Conservation (phyloP, 1,284 basidiomycete species). For the Inonotus obliquus region DNA sequence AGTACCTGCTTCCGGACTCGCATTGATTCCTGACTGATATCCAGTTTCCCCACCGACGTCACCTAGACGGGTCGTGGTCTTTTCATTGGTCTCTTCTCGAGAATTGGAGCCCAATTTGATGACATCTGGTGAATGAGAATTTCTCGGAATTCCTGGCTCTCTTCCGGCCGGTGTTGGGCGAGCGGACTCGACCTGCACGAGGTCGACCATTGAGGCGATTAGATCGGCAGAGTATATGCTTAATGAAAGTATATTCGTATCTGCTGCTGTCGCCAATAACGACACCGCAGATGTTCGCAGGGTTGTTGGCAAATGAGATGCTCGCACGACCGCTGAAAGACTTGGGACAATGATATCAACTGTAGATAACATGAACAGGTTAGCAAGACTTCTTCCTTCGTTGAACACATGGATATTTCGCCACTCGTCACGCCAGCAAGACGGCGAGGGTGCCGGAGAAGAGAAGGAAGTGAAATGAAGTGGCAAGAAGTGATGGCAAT, state of each 20-base stretch:
- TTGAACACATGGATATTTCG: background rate
- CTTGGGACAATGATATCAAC: constrained; percentile 70
- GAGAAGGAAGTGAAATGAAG: background rate
- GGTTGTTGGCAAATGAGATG: constrained; percentile 57
- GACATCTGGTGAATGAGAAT: background rate
- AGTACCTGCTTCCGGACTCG: constrained; percentile 17
- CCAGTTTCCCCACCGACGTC: background rate
- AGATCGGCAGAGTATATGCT: constrained; percentile 61
- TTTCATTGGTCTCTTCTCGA: background rate
- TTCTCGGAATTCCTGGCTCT: background rate
- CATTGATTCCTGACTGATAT: background rate
- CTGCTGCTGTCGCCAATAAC: constrained; percentile 69
- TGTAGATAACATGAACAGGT: constrained; percentile 27
- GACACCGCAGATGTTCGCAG: constrained; percentile 82
- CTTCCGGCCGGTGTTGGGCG: background rate
- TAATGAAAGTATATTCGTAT: constrained; percentile 58
- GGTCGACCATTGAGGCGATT: constrained; percentile 64
- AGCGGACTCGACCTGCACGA: constrained; percentile 72
- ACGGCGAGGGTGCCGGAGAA: background rate
- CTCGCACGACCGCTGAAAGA: constrained; percentile 57
- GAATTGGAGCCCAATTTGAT: background rate
- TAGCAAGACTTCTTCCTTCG: background rate
- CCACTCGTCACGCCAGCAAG: background rate
- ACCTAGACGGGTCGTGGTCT: background rate
- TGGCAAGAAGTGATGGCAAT: background rate